Evolutionary conservation across 176 grass and related monocot genomes (phyloP), one percentile per base, ranked within the genome.

Genomic region (Aegilops umbellulata): DNA sequence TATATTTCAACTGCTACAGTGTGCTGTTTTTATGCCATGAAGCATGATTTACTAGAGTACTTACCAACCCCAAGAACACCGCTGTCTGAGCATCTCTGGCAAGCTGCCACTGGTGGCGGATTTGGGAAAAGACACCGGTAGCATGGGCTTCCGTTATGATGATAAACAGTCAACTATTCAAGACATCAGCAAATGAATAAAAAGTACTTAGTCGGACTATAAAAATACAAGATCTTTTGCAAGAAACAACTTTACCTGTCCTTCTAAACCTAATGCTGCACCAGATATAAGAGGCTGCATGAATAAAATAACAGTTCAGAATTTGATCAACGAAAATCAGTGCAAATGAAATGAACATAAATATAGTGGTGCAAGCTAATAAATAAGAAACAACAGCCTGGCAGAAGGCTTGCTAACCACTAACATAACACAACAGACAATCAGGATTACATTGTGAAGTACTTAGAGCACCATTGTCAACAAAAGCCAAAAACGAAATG

Each of bases 21-120:
- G 10, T 63, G 16, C 46, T 20, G 25, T 79, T 79, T 39, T 14
- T 85, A 80, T 65, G 30, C 34, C 57, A 64, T 63, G 32, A 82
- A 69, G 8, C 63, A 83, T 72, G 49, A 42, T 73, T 78, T 68
- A 85, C 49, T 53, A 77, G 29, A 25, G 60, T 41, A 92, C 93
- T 81, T 90, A 95, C 93, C 96, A 82, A 94, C 84, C 61, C 96
- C 93, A 88, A 98, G 96, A 88, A 98, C 93, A 83, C 96, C 93
- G 77, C 92, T 94, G 27, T 95, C 96, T 79, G 96, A 94, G 86
- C 96, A 95, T 76, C 93, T 94, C 76, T 98, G 96, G 77, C 96
- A 98, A 20, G 93, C 90, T 80, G 93, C 88, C 31, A 91, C 83
- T 19, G 93, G 91, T 72, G 93, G 96, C 84, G 96, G 96, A 46